A percentile compares a stretch with the other conserved stretches of the same genome.
Evolutionary conservation across 1,284 basidiomycete species (phyloP).

Genomic region (Cutaneotrichosporon spelunceum): DNA sequence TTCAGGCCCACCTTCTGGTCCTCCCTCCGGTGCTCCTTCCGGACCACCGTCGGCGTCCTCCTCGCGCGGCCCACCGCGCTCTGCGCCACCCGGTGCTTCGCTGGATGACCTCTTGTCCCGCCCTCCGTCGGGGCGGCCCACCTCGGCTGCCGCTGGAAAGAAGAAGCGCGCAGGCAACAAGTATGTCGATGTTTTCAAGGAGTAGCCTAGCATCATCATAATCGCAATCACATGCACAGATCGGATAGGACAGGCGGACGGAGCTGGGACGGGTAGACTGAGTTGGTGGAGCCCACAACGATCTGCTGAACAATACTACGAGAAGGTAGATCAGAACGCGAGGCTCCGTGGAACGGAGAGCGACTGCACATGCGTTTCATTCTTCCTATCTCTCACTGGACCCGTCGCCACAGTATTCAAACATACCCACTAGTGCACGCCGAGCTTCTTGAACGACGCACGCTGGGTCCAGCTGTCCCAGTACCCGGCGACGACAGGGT

Average conservation of each 20-base stretch:
- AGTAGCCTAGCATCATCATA: constrained; percentile 1
- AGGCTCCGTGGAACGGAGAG: too few species aligned
- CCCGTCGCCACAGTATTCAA: background rate
- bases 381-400: too few species aligned
- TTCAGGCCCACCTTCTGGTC: constrained; percentile 11
- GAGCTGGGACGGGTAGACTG: too few species aligned
- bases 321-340: too few species aligned
- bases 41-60: background rate
- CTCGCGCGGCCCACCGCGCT: constrained; percentile 15
- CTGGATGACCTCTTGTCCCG: constrained; percentile 49
- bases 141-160: constrained; percentile 57
- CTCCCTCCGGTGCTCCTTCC: background rate
- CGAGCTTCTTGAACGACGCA: constrained; percentile 6
- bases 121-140: constrained; percentile 44
- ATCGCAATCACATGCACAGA: constrained; percentile 2
- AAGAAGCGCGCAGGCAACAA: constrained; percentile 73
- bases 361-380: too few species aligned
- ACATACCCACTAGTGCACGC: constrained; percentile 3
- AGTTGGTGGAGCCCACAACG: too few species aligned
- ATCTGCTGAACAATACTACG: too few species aligned
- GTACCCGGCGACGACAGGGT: constrained; percentile 42
- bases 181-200: constrained; percentile 61
- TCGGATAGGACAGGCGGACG: background rate
- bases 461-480: constrained; percentile 31
- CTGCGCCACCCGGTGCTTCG: constrained; percentile 52